A percentile compares a stretch with the other conserved stretches of the same genome.
phyloP scores from a whole-genome alignment of 768 basidiomycete genomes.

The Hemileccinum rubropunctum region DNA sequence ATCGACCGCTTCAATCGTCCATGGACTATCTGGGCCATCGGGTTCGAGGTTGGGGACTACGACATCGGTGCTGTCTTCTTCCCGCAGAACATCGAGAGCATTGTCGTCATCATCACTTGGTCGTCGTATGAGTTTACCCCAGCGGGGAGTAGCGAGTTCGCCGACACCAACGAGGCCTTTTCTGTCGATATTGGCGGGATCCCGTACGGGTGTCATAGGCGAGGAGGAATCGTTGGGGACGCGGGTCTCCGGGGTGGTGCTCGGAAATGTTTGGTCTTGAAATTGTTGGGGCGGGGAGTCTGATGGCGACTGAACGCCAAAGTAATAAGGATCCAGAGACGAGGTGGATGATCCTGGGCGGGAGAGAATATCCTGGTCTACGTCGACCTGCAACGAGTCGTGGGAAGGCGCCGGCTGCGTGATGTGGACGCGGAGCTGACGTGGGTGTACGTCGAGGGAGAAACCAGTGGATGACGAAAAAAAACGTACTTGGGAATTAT shows the following conservation, averaged over 20 bases:
- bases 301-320: conserved; percentile 67
- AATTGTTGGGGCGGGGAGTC: conserved; percentile 64
- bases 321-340: conserved; percentile 88
- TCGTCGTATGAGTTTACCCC: conserved; percentile 58
- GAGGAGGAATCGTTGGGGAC: conserved; percentile 51
- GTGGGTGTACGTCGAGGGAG: conserved; percentile 8
- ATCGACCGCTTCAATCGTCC: conserved; percentile 87
- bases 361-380: conserved; percentile 44
- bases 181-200: conserved; percentile 81
- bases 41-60: conserved; percentile 40
- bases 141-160: conserved; percentile 94
- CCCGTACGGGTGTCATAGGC: conserved; percentile 70
- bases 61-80: conserved; percentile 33
- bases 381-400: conserved; percentile 36
- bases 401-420: conserved; percentile 39
- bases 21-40: conserved; percentile 71
- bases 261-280: conserved; percentile 36
- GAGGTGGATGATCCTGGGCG: conserved; percentile 76
- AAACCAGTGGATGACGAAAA: background rate
- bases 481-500: conserved; percentile 14
- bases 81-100: conserved; percentile 27
- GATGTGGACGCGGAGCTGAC: conserved; percentile 47
- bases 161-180: conserved; percentile 90
- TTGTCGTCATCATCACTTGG: conserved; percentile 41
- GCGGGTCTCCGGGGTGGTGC: conserved; percentile 62